Base-by-base conservation (phyloP, 2,329 filamentous ascomycete species). In the Xylariales sp. region DNA sequence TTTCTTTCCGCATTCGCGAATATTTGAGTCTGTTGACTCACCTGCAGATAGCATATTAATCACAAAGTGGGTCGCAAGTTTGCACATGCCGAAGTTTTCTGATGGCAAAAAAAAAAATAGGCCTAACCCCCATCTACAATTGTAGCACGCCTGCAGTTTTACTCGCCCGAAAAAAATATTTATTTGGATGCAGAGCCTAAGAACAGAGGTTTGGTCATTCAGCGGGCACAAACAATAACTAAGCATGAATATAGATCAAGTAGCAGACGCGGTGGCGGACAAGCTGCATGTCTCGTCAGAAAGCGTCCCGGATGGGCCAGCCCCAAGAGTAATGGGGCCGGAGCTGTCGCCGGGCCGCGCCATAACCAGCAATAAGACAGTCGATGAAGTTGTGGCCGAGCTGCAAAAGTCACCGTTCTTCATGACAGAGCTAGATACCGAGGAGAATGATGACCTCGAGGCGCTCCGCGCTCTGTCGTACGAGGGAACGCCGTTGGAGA, bases 381-480 rank as follows among this genome's bases (percentile, higher is more conserved):
- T 72, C 3, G 74, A 76, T 25, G 74, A 80, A 50, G 69, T 79
- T 23, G 59, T 73, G 40, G 70, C 69, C 8, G 76, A 80, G 33
- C 62, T 81, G 29, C 77, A 78, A 58, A 70, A 70, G 56, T 76
- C 70, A 21, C 93, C 93, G 6, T 75, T 98, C 25, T 98, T 98
- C 72, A 98, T 98, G 93, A 97, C 89, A 20, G 83, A 87, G 49
- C 73, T 96, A 23, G n/a, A n/a, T n/a, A n/a, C n/a, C n/a, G 87
- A 87, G 51, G 85, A 94, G 47, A 95, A 95, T 55, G 72, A 84
- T 44, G 81, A 86, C 49, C 71, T 95, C 1, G 89, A 94, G 52
- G 94, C 93, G 1, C 73, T 98, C 43, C 85, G 87, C 57, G 91
- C 93, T 1, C 70, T 98, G 27, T 88, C 88, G 20, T 95, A 96